Conservation (phyloP, 306 rosid genomes). For the Canavalia gladiata region DNA sequence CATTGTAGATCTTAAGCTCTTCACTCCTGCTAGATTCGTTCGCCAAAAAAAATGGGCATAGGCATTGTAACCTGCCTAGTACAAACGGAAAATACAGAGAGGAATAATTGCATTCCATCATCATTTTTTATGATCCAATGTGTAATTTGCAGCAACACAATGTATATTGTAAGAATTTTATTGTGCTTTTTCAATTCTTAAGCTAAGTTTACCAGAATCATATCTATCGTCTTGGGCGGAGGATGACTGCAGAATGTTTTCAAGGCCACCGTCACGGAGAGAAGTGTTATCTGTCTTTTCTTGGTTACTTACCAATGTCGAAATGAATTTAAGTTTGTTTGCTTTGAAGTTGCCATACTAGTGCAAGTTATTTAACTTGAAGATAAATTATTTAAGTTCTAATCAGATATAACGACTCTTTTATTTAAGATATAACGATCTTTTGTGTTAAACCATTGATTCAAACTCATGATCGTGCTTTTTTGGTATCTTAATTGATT, state of each 20-base stretch:
- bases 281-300: too few relatives aligned
- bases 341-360: too few relatives aligned
- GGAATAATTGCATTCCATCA: not conserved
- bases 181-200: not conserved
- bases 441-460: not conserved
- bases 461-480: not conserved
- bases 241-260: not conserved
- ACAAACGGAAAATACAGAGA: not conserved
- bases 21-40: constrained; percentile 80
- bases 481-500: not conserved
- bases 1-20: constrained; percentile 75
- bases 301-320: not conserved
- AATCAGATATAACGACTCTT: too few relatives aligned
- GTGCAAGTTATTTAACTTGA: not conserved
- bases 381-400: too few relatives aligned
- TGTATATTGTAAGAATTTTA: not conserved
- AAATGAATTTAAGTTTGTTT: not conserved
- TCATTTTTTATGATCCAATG: not conserved
- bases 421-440: too few relatives aligned
- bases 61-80: not conserved
- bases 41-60: constrained; percentile 32
- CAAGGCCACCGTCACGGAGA: too few relatives aligned
- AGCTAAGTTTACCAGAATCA: not conserved
- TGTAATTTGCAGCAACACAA: too few relatives aligned
- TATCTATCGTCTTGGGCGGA: not conserved